Evolutionary conservation across 192 early-diverging fungal species (phyloP).

Genomic region (Linnemannia elongata): DNA sequence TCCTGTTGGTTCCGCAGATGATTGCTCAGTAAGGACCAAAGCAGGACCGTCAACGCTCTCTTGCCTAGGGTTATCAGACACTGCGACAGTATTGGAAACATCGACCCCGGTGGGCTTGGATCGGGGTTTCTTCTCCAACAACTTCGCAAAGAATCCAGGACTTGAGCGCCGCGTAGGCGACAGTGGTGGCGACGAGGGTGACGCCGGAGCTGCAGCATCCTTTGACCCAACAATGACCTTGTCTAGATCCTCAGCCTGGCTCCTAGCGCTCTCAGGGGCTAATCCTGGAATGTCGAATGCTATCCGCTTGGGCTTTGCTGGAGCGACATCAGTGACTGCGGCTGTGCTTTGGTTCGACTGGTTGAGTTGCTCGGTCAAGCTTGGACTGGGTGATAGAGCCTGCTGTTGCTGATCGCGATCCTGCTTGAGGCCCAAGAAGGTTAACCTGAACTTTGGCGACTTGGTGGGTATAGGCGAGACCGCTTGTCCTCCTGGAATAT

Average conservation of each 20-base stretch:
- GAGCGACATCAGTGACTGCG: background rate
- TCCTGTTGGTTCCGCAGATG: background rate
- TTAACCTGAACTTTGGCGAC: conserved; percentile 40
- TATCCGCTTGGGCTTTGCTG: conserved; percentile 14
- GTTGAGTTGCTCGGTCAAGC: background rate
- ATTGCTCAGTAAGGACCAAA: background rate
- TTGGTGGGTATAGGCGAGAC: conserved; percentile 5
- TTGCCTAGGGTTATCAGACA: background rate
- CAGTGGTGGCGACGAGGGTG: background rate
- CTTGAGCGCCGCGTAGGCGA: conserved; percentile 9
- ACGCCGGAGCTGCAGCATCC: background rate
- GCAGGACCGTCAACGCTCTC: conserved; percentile 5
- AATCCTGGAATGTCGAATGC: conserved; percentile 33
- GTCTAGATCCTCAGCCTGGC: background rate
- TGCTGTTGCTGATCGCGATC: conserved; percentile 21
- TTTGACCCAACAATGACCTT: background rate
- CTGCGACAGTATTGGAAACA: background rate
- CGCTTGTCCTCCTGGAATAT: background rate
- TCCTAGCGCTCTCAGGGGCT: background rate
- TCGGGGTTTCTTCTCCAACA: conserved; percentile 21
- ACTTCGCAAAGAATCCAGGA: conserved; percentile 32
- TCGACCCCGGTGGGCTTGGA: background rate
- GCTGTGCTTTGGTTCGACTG: background rate
- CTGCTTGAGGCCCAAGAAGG: conserved; percentile 33
- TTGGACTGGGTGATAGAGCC: background rate